A percentile compares a stretch with the other conserved stretches of the same genome.
Evolutionary conservation across 306 rosid species (phyloP).

Genomic region (Neltuma alba): DNA sequence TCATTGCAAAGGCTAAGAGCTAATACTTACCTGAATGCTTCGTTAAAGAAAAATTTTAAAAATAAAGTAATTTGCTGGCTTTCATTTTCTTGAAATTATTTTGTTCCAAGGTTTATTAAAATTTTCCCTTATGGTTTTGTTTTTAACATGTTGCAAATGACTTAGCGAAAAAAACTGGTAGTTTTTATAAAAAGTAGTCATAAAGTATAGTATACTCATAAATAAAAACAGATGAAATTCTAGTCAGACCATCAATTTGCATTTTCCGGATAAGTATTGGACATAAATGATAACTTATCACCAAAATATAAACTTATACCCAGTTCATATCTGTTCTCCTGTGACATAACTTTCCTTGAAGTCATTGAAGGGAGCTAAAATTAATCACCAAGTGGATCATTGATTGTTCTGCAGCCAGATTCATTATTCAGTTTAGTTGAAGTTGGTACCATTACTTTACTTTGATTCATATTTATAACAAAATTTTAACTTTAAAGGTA

Average conservation of each 20-base stretch:
- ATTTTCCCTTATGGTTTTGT: neutral
- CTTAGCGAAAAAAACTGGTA: neutral
- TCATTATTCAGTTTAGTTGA: neutral
- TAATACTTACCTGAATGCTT: neutral
- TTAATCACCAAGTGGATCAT: slow-evolving; percentile 6
- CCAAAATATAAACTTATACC: no score
- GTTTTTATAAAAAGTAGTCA: neutral
- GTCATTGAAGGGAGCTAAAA: neutral
- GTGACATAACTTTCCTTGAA: neutral
- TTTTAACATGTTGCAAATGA: neutral
- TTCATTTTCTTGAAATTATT: neutral
- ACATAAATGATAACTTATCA: no score
- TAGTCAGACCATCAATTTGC: no score
- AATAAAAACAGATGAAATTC: no score
- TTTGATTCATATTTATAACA: neutral
- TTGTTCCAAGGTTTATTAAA: neutral
- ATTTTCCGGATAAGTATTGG: no score
- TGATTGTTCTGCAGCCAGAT: slow-evolving; percentile 1
- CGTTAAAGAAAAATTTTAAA: neutral
- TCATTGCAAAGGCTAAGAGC: neutral
- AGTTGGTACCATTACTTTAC: neutral
- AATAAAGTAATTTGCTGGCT: neutral
- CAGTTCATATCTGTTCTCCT: neutral
- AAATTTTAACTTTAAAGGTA: neutral
- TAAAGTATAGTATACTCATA: no score